Conservation (phyloP, 495 filamentous ascomycete species). For the Hypoxylon fuscum region DNA sequence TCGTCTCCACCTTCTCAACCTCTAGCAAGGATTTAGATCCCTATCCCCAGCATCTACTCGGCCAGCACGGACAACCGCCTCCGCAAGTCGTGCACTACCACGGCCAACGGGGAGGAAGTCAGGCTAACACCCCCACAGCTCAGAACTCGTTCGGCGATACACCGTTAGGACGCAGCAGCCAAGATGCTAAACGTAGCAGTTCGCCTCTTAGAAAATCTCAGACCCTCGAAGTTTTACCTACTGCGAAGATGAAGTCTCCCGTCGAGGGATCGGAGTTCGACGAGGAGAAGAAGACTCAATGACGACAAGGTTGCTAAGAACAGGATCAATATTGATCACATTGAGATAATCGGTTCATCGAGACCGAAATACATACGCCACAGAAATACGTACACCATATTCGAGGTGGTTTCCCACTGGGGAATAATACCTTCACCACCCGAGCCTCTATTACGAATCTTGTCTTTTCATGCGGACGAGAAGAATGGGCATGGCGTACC, state of each 20-base stretch:
- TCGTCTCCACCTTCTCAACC: constrained; percentile 79
- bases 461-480: no score
- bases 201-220: constrained; percentile 41
- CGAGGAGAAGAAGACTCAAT: constrained; percentile 19
- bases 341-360: no score
- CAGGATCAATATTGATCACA: no score
- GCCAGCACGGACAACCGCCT: constrained; percentile 66
- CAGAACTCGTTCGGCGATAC: constrained; percentile 51
- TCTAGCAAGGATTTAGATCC: constrained; percentile 77
- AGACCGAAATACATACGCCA: no score
- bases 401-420: no score
- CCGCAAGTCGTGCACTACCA: constrained; percentile 71
- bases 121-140: constrained; percentile 66
- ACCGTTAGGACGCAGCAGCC: constrained; percentile 50
- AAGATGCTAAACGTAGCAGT: constrained; percentile 48
- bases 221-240: constrained; percentile 50
- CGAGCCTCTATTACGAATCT: no score
- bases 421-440: no score
- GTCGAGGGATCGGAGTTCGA: constrained; percentile 30
- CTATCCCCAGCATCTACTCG: constrained; percentile 71
- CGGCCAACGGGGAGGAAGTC: constrained; percentile 66
- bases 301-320: background rate
- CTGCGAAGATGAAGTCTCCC: constrained; percentile 45
- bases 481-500: no score
- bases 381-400: no score